Evolutionary conservation across 2,329 filamentous ascomycete species (phyloP).

Genomic region (Colletotrichum tabaci): DNA sequence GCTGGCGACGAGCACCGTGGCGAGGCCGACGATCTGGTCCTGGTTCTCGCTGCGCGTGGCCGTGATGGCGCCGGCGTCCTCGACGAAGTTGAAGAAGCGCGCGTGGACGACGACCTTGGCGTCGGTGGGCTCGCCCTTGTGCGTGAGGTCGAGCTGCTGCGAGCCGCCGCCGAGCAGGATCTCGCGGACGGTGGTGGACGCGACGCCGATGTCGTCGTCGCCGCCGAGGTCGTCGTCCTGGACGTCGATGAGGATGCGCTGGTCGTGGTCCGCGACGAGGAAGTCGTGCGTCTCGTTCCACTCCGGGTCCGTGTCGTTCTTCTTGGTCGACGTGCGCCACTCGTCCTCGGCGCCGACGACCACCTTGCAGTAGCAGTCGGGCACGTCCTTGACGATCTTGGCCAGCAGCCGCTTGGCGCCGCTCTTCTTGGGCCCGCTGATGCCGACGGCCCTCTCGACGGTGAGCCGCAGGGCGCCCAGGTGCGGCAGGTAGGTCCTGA

Average conservation of each 20-base stretch:
- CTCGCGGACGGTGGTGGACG: conserved; percentile 56
- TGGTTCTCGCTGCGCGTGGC: conserved; percentile 45
- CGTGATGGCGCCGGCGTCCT: conserved; percentile 52
- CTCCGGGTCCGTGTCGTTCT: conserved; percentile 58
- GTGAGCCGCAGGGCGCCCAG: conserved; percentile 61
- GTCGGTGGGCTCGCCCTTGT: conserved; percentile 55
- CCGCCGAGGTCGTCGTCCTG: conserved; percentile 59
- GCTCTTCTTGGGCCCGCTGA: conserved; percentile 51
- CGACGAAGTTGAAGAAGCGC: conserved; percentile 59
- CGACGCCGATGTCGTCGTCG: conserved; percentile 62
- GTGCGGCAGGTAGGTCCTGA: conserved; percentile 62
- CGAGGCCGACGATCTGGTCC: conserved; percentile 56
- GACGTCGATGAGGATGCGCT: conserved; percentile 57
- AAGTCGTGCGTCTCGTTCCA: conserved; percentile 67
- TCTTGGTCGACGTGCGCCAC: conserved; percentile 60
- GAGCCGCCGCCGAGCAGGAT: conserved; percentile 58
- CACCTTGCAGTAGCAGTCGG: conserved; percentile 63
- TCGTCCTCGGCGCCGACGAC: conserved; percentile 58
- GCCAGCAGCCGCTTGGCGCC: conserved; percentile 56
- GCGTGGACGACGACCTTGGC: conserved; percentile 55
- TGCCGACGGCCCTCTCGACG: conserved; percentile 56
- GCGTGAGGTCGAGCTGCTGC: conserved; percentile 56
- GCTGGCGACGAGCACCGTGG: conserved; percentile 60
- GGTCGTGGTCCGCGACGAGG: conserved; percentile 61
- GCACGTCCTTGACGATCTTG: conserved; percentile 61